Evolutionary conservation across 2,329 filamentous ascomycete species (phyloP).

Genomic region (Alternaria incomplexa): DNA sequence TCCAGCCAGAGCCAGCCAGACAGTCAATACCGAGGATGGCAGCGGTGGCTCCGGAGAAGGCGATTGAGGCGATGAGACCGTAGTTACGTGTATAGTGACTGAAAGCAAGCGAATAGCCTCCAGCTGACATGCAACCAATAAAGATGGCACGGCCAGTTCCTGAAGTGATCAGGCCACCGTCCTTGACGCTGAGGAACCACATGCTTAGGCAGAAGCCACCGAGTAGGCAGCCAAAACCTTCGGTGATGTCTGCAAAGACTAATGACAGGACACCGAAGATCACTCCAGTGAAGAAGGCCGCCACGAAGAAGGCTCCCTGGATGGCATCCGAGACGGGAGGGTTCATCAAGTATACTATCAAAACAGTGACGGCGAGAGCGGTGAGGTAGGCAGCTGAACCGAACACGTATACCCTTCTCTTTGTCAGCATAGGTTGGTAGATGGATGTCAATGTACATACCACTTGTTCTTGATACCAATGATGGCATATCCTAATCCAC

Average conservation of each 20-base stretch:
- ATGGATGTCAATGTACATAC: conserved; percentile 37
- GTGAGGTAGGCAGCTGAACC: conserved; percentile 78
- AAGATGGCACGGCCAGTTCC: conserved; percentile 72
- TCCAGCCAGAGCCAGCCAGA: conserved; percentile 85
- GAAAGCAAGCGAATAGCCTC: conserved; percentile 71
- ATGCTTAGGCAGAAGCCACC: conserved; percentile 86
- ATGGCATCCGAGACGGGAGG: conserved; percentile 75
- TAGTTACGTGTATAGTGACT: conserved; percentile 79
- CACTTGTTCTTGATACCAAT: conserved; percentile 83
- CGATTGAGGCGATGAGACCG: conserved; percentile 75
- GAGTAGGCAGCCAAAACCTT: conserved; percentile 83
- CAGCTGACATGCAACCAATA: conserved; percentile 73
- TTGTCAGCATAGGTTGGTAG: conserved; percentile 18
- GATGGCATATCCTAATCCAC: conserved; percentile 73
- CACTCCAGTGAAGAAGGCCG: conserved; percentile 72
- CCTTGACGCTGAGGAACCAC: conserved; percentile 84
- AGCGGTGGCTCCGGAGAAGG: conserved; percentile 81
- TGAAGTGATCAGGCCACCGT: conserved; percentile 74
- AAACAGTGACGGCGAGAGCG: conserved; percentile 75
- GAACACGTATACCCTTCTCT: conserved; percentile 57
- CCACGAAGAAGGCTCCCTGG: conserved; percentile 87
- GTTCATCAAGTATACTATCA: conserved; percentile 89
- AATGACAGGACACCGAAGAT: conserved; percentile 76
- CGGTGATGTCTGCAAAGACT: conserved; percentile 82
- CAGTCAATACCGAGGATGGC: conserved; percentile 87